Conservation (phyloP, 2,329 filamentous ascomycete species). For the Curvularia hawaiiensis region DNA sequence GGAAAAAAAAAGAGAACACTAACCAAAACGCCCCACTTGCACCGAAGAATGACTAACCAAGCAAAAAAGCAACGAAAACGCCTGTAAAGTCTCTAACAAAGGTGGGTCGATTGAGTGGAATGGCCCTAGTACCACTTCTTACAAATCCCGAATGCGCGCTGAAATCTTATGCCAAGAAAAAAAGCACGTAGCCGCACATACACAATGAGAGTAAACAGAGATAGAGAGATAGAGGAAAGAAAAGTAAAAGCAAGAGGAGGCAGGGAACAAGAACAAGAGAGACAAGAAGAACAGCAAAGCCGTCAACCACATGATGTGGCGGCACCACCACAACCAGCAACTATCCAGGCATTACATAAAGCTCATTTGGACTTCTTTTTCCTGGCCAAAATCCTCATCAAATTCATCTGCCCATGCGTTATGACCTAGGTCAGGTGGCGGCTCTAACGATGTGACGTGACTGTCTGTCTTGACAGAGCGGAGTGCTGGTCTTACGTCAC, state of each 20-base stretch:
- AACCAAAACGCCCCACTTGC: not conserved
- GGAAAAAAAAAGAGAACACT: not conserved
- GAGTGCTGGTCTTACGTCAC: slow-evolving; percentile 30
- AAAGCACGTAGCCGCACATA: not conserved
- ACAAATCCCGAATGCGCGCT: not conserved
- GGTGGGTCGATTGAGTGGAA: too few relatives aligned
- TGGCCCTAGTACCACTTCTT: not conserved
- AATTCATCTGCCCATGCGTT: slow-evolving; percentile 57
- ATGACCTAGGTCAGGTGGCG: slow-evolving; percentile 33
- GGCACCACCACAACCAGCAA: not conserved
- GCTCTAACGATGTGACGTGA: not conserved
- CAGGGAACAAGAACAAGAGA: not conserved
- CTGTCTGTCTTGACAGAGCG: slow-evolving; percentile 38
- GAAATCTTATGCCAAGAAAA: not conserved
- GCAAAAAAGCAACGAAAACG: not conserved
- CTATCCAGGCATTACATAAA: slow-evolving; percentile 40
- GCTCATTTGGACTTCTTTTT: slow-evolving; percentile 56
- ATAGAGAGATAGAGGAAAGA: not conserved
- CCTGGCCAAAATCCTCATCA: slow-evolving; percentile 53
- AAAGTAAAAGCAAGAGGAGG: too few relatives aligned
- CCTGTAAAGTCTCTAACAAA: not conserved
- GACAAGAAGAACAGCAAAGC: not conserved
- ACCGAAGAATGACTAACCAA: not conserved
- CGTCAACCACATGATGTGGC: too few relatives aligned
- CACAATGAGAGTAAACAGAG: not conserved